phyloP scores from a whole-genome alignment of 2,329 filamentous ascomycete genomes.

The Escovopsis sp. region DNA sequence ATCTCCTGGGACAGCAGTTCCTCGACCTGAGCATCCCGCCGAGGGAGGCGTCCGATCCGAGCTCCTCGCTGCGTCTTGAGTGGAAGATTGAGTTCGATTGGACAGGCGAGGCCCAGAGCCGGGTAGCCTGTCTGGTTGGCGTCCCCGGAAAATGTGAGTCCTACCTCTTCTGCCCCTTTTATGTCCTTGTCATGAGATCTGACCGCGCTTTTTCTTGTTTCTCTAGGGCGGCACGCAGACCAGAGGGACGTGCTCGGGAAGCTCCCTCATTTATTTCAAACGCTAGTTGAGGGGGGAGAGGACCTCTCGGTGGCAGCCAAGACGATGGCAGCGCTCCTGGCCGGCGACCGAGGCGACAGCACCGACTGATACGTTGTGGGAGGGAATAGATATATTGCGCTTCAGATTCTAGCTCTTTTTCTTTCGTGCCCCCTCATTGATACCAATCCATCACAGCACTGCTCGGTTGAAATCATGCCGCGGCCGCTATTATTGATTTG shows the following conservation, averaged over 20 bases:
- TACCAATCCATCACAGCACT: no score
- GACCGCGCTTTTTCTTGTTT: background rate
- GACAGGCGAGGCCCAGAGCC: conserved; percentile 55
- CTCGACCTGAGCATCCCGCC: conserved; percentile 29
- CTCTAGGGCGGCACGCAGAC: conserved; percentile 46
- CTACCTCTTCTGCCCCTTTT: background rate
- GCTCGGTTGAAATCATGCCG: no score
- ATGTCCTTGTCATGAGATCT: background rate
- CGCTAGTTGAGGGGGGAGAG: conserved; percentile 39
- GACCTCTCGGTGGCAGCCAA: conserved; percentile 41
- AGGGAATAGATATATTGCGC: no score
- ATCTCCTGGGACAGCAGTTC: conserved; percentile 37
- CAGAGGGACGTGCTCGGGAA: conserved; percentile 38
- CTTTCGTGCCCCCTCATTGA: no score
- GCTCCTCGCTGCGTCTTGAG: conserved; percentile 35
- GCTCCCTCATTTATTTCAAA: conserved; percentile 46
- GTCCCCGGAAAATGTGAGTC: conserved; percentile 50
- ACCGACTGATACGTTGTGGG: no score
- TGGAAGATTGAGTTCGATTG: conserved; percentile 58
- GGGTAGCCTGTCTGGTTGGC: conserved; percentile 37
- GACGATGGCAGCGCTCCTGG: conserved; percentile 45
- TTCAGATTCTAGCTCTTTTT: no score
- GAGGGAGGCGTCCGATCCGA: conserved; percentile 16
- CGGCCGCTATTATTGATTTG: no score
- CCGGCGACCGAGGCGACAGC: conserved; percentile 22